These are phyloP conservation scores for Lagenidium giganteum DNA, from an alignment of 352 stramenopile species.

Conservation along the genomic window DNA sequence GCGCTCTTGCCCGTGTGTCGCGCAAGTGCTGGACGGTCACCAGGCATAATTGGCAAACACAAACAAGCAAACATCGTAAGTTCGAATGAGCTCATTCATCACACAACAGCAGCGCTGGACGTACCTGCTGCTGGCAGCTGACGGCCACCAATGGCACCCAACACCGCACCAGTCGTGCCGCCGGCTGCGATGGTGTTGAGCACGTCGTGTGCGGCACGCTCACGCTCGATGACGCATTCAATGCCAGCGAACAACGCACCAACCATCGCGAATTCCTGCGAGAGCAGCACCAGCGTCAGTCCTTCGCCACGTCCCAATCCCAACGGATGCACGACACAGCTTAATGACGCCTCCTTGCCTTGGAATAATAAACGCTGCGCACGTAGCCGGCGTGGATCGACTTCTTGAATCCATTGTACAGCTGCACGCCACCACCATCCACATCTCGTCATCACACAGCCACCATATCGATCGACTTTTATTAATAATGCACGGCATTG, in stretches of 20 bases:
- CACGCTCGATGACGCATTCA: conserved; percentile 81
- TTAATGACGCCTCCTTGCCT: conserved; percentile 19
- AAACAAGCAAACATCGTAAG: conserved; percentile 2
- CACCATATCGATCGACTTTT: too few species aligned
- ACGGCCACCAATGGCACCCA: too few species aligned
- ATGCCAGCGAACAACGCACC: conserved; percentile 76
- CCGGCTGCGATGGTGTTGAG: conserved; percentile 75
- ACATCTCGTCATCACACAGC: too few species aligned
- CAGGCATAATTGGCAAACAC: conserved; percentile 7
- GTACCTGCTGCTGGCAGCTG: conserved; percentile 56
- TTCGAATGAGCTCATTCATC: too few species aligned
- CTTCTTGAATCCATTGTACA: conserved; percentile 83
- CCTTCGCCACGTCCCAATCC: too few species aligned
- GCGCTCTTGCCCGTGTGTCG: conserved; percentile 73
- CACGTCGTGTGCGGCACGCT: conserved; percentile 73
- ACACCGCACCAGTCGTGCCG: conserved; percentile 57
- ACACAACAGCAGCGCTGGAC: conserved; percentile 4
- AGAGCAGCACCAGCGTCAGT: too few species aligned
- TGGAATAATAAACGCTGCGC: conserved; percentile 85
- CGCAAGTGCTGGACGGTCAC: conserved; percentile 36
- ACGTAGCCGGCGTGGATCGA: conserved; percentile 70
- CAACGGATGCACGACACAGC: neutral
- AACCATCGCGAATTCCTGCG: conserved; percentile 78
- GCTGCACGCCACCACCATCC: conserved; percentile 23
- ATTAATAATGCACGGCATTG: neutral